Evolutionary conservation across 805 yeast species (phyloP).

Genomic region (Starmerella apicola): DNA sequence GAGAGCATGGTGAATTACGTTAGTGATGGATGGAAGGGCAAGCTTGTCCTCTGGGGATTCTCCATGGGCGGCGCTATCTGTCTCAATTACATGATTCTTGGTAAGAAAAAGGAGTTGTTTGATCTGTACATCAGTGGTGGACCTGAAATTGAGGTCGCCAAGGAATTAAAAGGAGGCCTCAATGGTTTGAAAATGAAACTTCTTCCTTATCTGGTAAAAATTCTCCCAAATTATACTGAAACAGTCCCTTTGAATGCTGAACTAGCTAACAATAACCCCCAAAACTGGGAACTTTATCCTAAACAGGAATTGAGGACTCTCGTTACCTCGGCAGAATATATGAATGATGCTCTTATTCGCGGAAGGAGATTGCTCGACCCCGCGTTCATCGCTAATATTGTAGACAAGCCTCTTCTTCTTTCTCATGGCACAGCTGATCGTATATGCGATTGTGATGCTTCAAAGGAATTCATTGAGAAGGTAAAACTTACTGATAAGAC

Average conservation of each 20-base stretch:
- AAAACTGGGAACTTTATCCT: conserved; percentile 15
- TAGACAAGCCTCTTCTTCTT: conserved; percentile 28
- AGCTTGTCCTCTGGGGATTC: conserved; percentile 28
- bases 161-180: conserved; percentile 17
- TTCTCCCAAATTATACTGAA: conserved; percentile 23
- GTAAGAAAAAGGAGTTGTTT: conserved; percentile 24
- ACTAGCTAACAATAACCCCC: conserved; percentile 24
- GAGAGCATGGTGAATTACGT: conserved; percentile 23
- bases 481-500: conserved; percentile 18
- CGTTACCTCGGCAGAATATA: conserved; percentile 24
- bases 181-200: conserved; percentile 20
- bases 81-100: conserved; percentile 29
- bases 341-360: conserved; percentile 28
- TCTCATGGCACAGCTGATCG: conserved; percentile 31
- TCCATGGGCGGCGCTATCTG: conserved; percentile 32
- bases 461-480: conserved; percentile 11
- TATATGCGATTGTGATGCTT: conserved; percentile 16
- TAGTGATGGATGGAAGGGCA: conserved; percentile 17
- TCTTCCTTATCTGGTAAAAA: conserved; percentile 22
- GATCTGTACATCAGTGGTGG: conserved; percentile 27
- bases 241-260: conserved; percentile 20
- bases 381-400: conserved; percentile 21
- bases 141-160: conserved; percentile 25
- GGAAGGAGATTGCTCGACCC: conserved; percentile 26
- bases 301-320: conserved; percentile 24